These are phyloP conservation scores for Ostreobium quekettii DNA, from an alignment of 139 green algal genomes.

Conservation along the genomic window DNA sequence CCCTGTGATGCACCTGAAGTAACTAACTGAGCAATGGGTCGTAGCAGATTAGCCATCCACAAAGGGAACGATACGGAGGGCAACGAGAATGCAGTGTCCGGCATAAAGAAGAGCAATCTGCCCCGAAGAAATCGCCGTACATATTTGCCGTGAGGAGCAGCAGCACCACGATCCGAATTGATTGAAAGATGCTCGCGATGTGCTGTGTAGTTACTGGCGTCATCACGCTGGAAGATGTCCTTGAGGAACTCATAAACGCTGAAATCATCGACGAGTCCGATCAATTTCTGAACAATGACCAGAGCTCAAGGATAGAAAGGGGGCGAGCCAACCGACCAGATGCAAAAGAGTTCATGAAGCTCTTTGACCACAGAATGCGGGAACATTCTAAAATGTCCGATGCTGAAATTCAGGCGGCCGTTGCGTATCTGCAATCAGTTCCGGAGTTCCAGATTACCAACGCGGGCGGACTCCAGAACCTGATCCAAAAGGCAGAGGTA, in stretches of 20 bases:
- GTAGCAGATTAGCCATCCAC: too few species aligned
- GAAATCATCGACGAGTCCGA: slow-evolving; percentile 29
- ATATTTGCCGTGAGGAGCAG: not conserved
- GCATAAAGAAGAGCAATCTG: not conserved
- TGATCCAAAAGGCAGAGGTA: slow-evolving; percentile 5
- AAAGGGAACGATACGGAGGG: not conserved
- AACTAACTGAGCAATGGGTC: too few species aligned
- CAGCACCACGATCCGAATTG: not conserved
- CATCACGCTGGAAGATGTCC: slow-evolving; percentile 28
- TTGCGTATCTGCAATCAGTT: slow-evolving; percentile 7
- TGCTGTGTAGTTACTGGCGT: slow-evolving; percentile 21
- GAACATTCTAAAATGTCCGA: not conserved
- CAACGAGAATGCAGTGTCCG: not conserved
- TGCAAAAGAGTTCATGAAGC: slow-evolving; percentile 8
- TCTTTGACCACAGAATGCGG: slow-evolving; percentile 17
- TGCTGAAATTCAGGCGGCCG: slow-evolving; percentile 1
- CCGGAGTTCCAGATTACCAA: not conserved
- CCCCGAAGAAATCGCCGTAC: not conserved
- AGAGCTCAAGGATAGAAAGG: not conserved
- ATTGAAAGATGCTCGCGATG: not conserved
- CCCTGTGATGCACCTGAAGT: too few species aligned
- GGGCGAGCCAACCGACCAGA: not conserved
- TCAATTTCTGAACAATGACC: slow-evolving; percentile 18
- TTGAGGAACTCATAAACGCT: slow-evolving; percentile 28
- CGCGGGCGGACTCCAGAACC: not conserved